phyloP scores from a whole-genome alignment of 345 rosid species.

The Melaleuca quinquenervia region DNA sequence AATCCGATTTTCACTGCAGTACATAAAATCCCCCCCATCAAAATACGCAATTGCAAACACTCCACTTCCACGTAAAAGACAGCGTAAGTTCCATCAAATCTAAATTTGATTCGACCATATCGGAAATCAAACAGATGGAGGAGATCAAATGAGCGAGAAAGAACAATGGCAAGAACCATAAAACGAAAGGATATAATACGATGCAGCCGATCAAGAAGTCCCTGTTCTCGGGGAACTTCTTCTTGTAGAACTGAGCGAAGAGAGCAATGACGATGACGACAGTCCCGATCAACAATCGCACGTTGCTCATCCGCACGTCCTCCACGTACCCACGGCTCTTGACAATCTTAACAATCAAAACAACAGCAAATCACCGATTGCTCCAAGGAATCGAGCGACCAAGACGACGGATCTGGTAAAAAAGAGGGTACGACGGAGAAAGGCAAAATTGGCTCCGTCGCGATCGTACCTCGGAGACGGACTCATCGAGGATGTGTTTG shows the following conservation, averaged over 20 bases:
- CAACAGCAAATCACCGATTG: not conserved
- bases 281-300: constrained; percentile 55
- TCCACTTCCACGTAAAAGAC: not conserved
- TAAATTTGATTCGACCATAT: not conserved
- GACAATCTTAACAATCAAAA: constrained; percentile 38
- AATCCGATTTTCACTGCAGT: not conserved
- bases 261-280: constrained; percentile 70
- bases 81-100: not conserved
- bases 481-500: constrained; percentile 91
- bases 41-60: not conserved
- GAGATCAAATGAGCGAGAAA: not conserved
- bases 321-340: constrained; percentile 75
- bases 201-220: constrained; percentile 85
- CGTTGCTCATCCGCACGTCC: constrained; percentile 82
- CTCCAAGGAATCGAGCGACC: not conserved
- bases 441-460: not conserved
- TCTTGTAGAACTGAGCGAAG: constrained; percentile 95
- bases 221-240: constrained; percentile 91
- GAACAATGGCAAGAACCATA: not conserved
- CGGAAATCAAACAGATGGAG: not conserved
- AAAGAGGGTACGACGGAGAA: not conserved
- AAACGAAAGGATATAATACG: constrained; percentile 66
- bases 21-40: not conserved
- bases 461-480: constrained; percentile 61
- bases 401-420: constrained; percentile 2